phyloP scores from a whole-genome alignment of 768 basidiomycete genomes.

The Coprinellus aureogranulatus region DNA sequence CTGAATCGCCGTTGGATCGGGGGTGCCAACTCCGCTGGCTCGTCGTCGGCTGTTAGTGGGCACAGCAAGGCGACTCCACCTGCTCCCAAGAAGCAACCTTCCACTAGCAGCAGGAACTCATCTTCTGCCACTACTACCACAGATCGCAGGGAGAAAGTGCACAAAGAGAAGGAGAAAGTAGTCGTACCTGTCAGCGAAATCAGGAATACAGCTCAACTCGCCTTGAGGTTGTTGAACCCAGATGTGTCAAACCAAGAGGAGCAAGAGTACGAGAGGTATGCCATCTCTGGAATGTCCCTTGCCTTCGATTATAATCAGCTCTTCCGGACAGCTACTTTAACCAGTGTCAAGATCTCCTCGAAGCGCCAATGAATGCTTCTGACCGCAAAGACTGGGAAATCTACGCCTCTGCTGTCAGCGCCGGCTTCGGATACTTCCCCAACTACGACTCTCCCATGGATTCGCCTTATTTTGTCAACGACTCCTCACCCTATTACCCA shows the following conservation, averaged over 20 bases:
- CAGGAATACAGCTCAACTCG: conserved; percentile 58
- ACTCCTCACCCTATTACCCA: too few species aligned
- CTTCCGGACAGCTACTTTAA: conserved; percentile 59
- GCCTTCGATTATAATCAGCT: neutral
- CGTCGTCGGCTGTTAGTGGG: too few species aligned
- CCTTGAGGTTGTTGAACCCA: conserved; percentile 57
- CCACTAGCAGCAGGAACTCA: too few species aligned
- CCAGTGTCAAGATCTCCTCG: conserved; percentile 65
- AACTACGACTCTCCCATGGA: conserved; percentile 18
- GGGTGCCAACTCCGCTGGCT: too few species aligned
- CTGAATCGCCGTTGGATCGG: too few species aligned
- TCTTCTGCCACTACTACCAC: too few species aligned
- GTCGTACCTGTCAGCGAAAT: conserved; percentile 33
- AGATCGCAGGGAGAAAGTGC: too few species aligned
- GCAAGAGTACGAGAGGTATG: conserved; percentile 70
- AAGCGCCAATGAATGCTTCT: conserved; percentile 51
- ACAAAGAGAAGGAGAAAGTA: conserved; percentile 17
- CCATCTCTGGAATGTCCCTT: conserved; percentile 1
- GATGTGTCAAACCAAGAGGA: conserved; percentile 62
- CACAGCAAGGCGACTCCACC: too few species aligned
- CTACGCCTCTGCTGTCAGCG: conserved; percentile 52
- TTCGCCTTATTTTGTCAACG: too few species aligned
- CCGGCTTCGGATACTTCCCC: conserved; percentile 38
- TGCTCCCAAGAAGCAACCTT: too few species aligned
- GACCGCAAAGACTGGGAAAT: conserved; percentile 58